Conservation (phyloP, 331 rosid genomes). For the Spiraea crenata region DNA sequence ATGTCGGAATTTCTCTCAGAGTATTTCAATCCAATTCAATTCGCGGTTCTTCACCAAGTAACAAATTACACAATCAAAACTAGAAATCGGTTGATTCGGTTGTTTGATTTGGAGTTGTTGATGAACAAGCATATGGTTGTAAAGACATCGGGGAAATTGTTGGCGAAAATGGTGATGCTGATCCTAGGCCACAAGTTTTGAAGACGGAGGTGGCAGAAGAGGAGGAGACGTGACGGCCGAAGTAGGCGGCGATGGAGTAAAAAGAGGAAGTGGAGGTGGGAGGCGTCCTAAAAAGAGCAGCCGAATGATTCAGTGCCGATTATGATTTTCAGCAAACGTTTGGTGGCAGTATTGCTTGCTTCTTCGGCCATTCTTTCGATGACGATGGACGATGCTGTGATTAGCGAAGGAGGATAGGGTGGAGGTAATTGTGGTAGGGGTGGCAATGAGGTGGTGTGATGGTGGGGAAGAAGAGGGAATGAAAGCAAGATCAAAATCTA, state of each 20-base stretch:
- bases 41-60: conserved; percentile 61
- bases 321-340: conserved; percentile 50
- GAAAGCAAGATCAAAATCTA: too few species aligned
- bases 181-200: conserved; percentile 65
- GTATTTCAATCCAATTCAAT: conserved; percentile 58
- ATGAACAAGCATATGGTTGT: conserved; percentile 53
- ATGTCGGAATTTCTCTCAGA: conserved; percentile 76
- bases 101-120: conserved; percentile 51
- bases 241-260: conserved; percentile 81
- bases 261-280: conserved; percentile 72
- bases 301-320: conserved; percentile 76
- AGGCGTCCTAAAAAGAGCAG: conserved; percentile 62
- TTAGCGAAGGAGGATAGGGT: too few species aligned
- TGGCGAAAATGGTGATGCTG: conserved; percentile 87
- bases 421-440: too few species aligned
- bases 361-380: conserved; percentile 39
- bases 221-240: conserved; percentile 73
- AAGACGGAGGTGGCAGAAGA: conserved; percentile 1
- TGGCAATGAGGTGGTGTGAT: too few species aligned
- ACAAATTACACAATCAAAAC: conserved; percentile 43
- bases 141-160: conserved; percentile 81
- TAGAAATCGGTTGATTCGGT: not conserved
- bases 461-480: too few species aligned
- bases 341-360: not conserved
- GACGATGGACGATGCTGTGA: not conserved